These are phyloP conservation scores for Zangia roseola DNA, from an alignment of 768 basidiomycete genomes.

Conservation along the genomic window DNA sequence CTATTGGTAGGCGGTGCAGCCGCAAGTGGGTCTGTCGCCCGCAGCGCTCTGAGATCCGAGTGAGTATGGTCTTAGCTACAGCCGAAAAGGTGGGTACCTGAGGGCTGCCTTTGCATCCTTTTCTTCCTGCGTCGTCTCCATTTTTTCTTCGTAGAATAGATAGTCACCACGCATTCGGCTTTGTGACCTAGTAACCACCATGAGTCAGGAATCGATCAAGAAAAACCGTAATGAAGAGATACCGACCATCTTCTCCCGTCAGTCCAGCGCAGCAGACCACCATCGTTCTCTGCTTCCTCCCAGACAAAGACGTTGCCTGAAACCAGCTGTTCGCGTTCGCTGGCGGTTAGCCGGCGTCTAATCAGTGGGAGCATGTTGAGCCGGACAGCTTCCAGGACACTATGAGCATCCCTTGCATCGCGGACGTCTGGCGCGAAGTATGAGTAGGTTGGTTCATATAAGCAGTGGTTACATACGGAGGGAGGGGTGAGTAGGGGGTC, in stretches of 20 bases:
- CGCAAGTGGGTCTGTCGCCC: conserved; percentile 60
- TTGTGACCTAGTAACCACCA: conserved; percentile 57
- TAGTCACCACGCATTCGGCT: conserved; percentile 84
- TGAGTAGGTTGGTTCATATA: background rate
- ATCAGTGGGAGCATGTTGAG: conserved; percentile 68
- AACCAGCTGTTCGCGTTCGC: conserved; percentile 63
- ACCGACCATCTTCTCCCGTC: conserved; percentile 75
- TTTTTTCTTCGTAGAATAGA: conserved; percentile 82
- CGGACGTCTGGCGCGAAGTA: conserved; percentile 54
- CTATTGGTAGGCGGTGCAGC: conserved; percentile 58
- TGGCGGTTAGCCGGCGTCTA: conserved; percentile 64
- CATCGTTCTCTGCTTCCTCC: conserved; percentile 80
- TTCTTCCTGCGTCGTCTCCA: conserved; percentile 77
- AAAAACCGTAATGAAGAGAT: background rate
- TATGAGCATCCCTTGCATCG: conserved; percentile 77
- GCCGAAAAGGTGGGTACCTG: conserved; percentile 42
- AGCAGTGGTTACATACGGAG: conserved; percentile 25
- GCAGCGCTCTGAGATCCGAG: conserved; percentile 44
- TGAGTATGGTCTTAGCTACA: conserved; percentile 2
- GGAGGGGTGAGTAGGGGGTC: conserved; percentile 30
- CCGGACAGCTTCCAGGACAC: conserved; percentile 74
- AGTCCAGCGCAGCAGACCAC: conserved; percentile 70
- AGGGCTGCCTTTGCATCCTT: conserved; percentile 78
- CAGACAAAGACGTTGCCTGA: conserved; percentile 84
- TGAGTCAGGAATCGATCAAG: conserved; percentile 3